These are phyloP conservation scores for Pouteria campechiana DNA, from an alignment of 179 eudicot species.

Conservation along the genomic window DNA sequence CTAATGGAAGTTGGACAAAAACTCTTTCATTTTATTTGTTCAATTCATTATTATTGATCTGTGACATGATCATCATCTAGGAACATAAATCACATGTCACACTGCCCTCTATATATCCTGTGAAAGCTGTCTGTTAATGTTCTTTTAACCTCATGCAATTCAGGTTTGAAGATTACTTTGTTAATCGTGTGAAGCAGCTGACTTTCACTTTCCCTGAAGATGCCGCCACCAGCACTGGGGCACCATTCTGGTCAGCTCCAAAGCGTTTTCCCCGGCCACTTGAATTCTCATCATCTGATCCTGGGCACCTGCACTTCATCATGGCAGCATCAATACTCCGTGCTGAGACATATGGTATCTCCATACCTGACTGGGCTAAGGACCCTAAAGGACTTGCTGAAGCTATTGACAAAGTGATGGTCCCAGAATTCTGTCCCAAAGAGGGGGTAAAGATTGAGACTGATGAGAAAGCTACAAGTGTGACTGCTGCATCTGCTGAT, in stretches of 20 bases:
- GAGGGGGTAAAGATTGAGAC: conserved; percentile 70
- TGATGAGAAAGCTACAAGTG: conserved; percentile 84
- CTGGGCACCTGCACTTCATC: conserved; percentile 51
- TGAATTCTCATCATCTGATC: conserved; percentile 59
- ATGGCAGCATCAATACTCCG: conserved; percentile 62
- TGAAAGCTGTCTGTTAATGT: too few species aligned
- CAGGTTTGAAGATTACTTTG: conserved; percentile 90
- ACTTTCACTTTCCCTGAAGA: conserved; percentile 88
- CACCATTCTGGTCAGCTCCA: conserved; percentile 96
- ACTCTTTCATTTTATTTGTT: background rate
- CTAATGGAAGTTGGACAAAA: too few species aligned
- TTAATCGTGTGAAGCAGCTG: conserved; percentile 79
- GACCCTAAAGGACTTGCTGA: conserved; percentile 47
- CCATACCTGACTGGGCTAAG: conserved; percentile 75
- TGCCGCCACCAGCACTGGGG: conserved; percentile 73
- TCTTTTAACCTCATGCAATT: too few species aligned
- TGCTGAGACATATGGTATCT: conserved; percentile 83
- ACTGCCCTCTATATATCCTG: too few species aligned
- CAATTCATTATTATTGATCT: background rate
- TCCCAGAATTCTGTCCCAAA: conserved; percentile 78
- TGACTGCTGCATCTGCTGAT: conserved; percentile 66
- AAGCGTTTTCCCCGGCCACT: conserved; percentile 90
- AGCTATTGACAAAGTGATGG: conserved; percentile 56
- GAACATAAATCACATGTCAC: too few species aligned
- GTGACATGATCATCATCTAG: too few species aligned